Percentiles rank a stretch among this genome's conserved stretches.
These are phyloP conservation scores for Volvox carteri DNA, from an alignment of 163 green algal species.

Conservation along the genomic window DNA sequence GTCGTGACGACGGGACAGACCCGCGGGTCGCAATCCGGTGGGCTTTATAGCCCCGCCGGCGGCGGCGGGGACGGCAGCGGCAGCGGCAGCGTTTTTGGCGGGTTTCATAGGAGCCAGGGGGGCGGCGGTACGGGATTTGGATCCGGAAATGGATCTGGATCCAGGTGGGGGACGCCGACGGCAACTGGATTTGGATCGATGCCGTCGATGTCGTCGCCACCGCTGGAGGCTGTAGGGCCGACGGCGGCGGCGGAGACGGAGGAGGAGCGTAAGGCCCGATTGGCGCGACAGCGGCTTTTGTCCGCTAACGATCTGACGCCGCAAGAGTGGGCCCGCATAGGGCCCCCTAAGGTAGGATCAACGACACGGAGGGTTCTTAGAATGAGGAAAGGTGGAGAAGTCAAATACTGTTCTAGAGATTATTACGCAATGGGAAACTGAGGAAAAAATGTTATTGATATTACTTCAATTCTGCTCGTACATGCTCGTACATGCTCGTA, in stretches of 20 bases:
- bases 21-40: neutral
- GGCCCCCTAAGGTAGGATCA: constrained; percentile 11
- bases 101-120: neutral
- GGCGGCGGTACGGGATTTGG: neutral
- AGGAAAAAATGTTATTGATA: no score
- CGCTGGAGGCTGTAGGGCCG: no score
- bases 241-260: neutral
- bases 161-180: neutral
- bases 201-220: no score
- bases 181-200: neutral
- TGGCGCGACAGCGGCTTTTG: constrained; percentile 33
- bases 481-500: neutral
- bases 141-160: constrained; percentile 21
- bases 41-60: no score
- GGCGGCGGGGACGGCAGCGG: no score
- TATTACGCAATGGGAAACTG: no score
- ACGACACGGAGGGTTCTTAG: no score
- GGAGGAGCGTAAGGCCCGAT: neutral
- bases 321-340: constrained; percentile 43
- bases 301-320: neutral
- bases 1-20: no score
- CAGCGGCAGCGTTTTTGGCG: neutral
- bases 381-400: no score
- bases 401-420: no score
- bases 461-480: no score